Evolutionary conservation across 805 yeast species (phyloP).

Genomic region (Yarrowia divulgata): DNA sequence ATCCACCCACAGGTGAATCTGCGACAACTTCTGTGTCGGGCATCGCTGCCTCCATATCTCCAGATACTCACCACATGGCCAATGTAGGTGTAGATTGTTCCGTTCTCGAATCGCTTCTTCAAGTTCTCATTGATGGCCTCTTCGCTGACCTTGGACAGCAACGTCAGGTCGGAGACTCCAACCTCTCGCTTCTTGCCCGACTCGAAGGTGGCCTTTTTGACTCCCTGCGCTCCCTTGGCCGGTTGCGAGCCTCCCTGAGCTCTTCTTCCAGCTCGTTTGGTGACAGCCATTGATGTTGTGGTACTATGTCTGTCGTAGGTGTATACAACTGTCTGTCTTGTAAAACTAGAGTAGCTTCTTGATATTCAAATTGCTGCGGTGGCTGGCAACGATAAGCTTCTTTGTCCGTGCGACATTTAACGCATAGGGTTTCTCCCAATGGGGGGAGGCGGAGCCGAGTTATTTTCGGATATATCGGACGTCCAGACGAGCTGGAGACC

Average conservation of each 20-base stretch:
- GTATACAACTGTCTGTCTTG: not conserved
- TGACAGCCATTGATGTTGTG: conserved; percentile 65
- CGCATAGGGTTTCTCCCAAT: conserved; percentile 39
- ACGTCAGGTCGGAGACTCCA: conserved; percentile 95
- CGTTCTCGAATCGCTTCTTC: conserved; percentile 86
- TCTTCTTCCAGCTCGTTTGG: conserved; percentile 72
- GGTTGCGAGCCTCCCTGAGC: conserved; percentile 60
- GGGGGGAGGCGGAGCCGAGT: conserved; percentile 37
- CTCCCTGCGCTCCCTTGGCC: conserved; percentile 55
- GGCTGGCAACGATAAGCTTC: conserved; percentile 39
- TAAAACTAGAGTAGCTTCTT: conserved; percentile 7
- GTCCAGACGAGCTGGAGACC: not conserved
- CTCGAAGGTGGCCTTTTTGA: conserved; percentile 91
- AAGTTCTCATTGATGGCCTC: conserved; percentile 92
- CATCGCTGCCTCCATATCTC: not conserved
- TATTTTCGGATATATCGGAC: conserved; percentile 17
- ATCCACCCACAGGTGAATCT: too few species aligned
- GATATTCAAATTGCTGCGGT: conserved; percentile 38
- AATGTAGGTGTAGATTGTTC: conserved; percentile 69
- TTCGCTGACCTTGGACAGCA: conserved; percentile 86
- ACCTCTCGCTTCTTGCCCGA: conserved; percentile 89
- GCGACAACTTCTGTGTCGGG: too few species aligned
- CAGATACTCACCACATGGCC: conserved; percentile 50
- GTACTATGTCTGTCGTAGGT: conserved; percentile 21
- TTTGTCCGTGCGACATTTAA: conserved; percentile 39